Percentiles rank a stretch among this genome's conserved stretches.
phyloP scores from a whole-genome alignment of 345 rosid species.

The Psidium friedrichsthalianum region DNA sequence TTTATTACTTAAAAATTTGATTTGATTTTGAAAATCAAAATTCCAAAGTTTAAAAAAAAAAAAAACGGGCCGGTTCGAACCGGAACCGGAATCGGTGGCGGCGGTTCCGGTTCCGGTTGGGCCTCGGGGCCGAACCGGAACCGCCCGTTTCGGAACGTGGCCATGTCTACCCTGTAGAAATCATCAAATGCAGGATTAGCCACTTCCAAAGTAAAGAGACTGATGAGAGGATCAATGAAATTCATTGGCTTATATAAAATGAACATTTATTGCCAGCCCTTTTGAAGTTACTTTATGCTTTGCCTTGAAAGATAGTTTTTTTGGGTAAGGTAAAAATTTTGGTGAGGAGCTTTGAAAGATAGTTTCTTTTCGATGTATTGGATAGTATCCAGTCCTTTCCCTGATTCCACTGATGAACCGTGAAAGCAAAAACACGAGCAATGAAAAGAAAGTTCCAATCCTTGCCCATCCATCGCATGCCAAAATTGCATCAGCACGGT shows the following conservation, averaged over 20 bases:
- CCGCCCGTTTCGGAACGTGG: no score
- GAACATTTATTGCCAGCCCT: not conserved
- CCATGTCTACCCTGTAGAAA: constrained; percentile 9
- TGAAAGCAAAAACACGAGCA: not conserved
- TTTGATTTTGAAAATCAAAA: no score
- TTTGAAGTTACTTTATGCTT: not conserved
- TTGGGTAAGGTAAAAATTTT: no score
- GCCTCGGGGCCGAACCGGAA: no score
- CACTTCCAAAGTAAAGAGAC: constrained; percentile 1
- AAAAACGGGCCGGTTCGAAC: no score
- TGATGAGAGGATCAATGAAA: not conserved
- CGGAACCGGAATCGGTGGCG: no score
- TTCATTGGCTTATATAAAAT: not conserved
- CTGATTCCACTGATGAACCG: not conserved
- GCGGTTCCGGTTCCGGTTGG: no score
- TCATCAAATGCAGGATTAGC: not conserved
- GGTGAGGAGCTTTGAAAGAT: not conserved
- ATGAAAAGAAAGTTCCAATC: not conserved
- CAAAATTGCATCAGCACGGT: not conserved
- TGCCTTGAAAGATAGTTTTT: not conserved
- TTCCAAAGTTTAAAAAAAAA: no score
- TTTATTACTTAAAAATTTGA: no score
- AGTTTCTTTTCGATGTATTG: not conserved
- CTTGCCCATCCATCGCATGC: not conserved
- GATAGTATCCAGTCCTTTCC: not conserved